Evolutionary conservation across 306 rosid genomes (phyloP), one percentile per base, ranked within the genome.

Genomic region (Ochetophila trinervis): DNA sequence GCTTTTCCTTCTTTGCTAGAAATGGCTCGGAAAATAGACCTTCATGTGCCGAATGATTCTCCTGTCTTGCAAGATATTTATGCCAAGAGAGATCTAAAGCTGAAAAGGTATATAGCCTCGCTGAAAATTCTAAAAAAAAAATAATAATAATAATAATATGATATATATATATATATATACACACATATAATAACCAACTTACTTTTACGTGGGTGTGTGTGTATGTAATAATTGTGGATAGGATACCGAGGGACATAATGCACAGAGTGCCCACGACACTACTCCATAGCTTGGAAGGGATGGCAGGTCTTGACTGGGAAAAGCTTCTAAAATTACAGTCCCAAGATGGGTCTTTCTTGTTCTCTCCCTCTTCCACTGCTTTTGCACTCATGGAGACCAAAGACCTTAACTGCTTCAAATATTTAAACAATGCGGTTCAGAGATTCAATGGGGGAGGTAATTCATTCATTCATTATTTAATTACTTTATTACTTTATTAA

Each of bases 351-450:
- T 94, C 99, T 13, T 90, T 94, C 83, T 74, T 94, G 79, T 84
- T 77, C 63, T 94, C 99, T 56, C 99, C 99, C 8, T 84, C 99
- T 13, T 84, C 99, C 76, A 94, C 99, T 30, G 97, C 99, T 76
- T 94, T 74, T 45, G 99, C 96, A 5, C 79, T 86, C 77, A 86
- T 81, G 83, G 85, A 86, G 73, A 94, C 96, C 47, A 83, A 68
- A 65, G 83, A 94, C 54, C 42, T 66, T 6, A 90, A 85, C 32
- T 90, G 96, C 76, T 78, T 90, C 62, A 68, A 49, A 1, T 94
- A 94, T 72, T 76, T 94, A 76, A 67, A 82, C 10, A 77, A 77
- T 34, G 75, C 74, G 0, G 85, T 90, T 62, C 58, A 42, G 6
- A 83, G 47, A 72, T 93, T 93, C 76, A 83, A 86, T 70, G 99